Evolutionary conservation across 2,329 filamentous ascomycete genomes (phyloP).

Genomic region (Macrophomina pseudophaseolina): DNA sequence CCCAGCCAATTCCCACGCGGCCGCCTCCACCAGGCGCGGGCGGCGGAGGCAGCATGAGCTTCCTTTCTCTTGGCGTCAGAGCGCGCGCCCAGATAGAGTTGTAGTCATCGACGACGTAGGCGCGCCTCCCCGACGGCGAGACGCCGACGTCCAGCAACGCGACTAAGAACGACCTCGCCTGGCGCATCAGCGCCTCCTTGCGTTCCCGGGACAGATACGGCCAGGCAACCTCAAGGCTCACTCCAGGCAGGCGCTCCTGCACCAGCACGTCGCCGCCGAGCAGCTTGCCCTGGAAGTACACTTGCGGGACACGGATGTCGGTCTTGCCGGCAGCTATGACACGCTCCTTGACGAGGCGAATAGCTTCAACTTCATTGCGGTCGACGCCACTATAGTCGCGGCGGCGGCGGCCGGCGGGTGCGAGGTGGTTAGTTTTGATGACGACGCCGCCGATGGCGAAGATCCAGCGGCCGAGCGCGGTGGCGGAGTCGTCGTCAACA

Average conservation of each 20-base stretch:
- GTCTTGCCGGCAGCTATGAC: conserved; percentile 29
- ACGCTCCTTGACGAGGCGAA: conserved; percentile 37
- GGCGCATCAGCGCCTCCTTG: conserved; percentile 43
- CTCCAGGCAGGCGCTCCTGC: conserved; percentile 48
- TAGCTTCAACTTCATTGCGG: conserved; percentile 48
- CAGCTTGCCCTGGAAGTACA: conserved; percentile 10
- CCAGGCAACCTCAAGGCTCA: conserved; percentile 45
- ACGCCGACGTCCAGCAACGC: not conserved
- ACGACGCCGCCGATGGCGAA: conserved; percentile 29
- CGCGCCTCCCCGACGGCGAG: not conserved
- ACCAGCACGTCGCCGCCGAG: conserved; percentile 43
- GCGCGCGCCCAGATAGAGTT: conserved; percentile 18
- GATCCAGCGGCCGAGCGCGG: conserved; percentile 26
- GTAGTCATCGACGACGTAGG: conserved; percentile 20
- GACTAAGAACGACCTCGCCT: conserved; percentile 35
- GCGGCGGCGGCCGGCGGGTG: conserved; percentile 7
- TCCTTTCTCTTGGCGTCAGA: conserved; percentile 14
- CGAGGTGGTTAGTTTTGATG: conserved; percentile 29
- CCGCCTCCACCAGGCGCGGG: not conserved
- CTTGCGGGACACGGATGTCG: conserved; percentile 38
- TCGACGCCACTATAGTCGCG: conserved; percentile 50
- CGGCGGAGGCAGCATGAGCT: conserved; percentile 15
- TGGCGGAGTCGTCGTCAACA: conserved; percentile 9
- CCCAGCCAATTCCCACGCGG: conserved; percentile 2
- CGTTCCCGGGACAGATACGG: conserved; percentile 42